Evolutionary conservation across 345 rosid genomes (phyloP).

Genomic region (Rhizophora apiculata): DNA sequence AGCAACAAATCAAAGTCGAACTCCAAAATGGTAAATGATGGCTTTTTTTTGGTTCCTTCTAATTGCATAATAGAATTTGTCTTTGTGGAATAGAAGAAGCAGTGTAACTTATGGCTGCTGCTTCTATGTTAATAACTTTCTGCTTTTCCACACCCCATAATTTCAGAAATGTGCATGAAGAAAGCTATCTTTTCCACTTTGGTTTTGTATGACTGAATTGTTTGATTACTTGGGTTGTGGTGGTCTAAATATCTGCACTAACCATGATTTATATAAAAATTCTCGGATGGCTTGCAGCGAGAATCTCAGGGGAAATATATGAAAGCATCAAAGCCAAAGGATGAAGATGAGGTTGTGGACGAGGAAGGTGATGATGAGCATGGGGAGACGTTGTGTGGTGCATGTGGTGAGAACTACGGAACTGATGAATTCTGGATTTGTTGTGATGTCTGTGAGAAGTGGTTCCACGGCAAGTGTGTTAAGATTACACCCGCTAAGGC

Average conservation of each 20-base stretch:
- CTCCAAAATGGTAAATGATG: slow-evolving; percentile 48
- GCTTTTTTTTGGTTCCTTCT: background rate
- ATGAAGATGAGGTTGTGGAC: slow-evolving; percentile 48
- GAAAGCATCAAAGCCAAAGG: slow-evolving; percentile 37
- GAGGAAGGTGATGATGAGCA: slow-evolving; percentile 71
- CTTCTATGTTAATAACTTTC: background rate
- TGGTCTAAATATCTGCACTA: background rate
- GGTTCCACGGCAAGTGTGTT: slow-evolving; percentile 90
- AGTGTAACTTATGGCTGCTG: background rate
- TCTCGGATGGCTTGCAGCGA: background rate
- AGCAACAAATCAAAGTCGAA: slow-evolving; percentile 70
- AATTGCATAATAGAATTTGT: background rate
- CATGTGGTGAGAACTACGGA: slow-evolving; percentile 74
- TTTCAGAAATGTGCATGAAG: background rate
- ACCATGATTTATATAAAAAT: background rate
- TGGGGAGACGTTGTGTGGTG: slow-evolving; percentile 73
- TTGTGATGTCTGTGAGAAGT: slow-evolving; percentile 75
- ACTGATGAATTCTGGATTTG: slow-evolving; percentile 83
- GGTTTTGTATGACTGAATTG: no score
- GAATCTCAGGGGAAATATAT: slow-evolving; percentile 51
- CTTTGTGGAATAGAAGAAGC: background rate
- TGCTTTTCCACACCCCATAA: background rate
- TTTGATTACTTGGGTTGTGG: background rate
- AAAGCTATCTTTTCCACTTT: background rate
- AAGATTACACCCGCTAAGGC: slow-evolving; percentile 91